These are phyloP conservation scores for Notholithocarpus densiflorus DNA, from an alignment of 306 rosid genomes.

Conservation along the genomic window DNA sequence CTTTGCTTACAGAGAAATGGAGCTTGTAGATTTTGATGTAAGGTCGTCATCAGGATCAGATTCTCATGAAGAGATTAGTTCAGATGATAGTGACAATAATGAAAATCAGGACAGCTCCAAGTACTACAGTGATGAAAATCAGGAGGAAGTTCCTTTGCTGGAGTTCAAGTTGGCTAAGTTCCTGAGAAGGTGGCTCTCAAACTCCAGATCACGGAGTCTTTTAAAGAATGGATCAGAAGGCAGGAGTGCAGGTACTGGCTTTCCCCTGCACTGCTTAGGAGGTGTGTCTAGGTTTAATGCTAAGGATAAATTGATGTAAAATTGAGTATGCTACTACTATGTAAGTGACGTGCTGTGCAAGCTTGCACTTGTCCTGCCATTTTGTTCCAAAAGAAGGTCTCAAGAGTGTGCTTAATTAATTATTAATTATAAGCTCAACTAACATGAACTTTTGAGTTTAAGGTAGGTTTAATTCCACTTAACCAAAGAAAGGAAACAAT, in stretches of 20 bases:
- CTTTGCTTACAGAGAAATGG: background rate
- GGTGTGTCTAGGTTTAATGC: background rate
- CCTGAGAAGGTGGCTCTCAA: conserved; percentile 34
- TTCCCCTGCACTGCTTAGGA: conserved; percentile 7
- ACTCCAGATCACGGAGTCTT: conserved; percentile 21
- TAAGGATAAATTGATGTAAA: background rate
- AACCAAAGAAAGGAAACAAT: no score
- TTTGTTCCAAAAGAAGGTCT: background rate
- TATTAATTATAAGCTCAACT: no score
- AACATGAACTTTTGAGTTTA: no score
- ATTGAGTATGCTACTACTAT: background rate
- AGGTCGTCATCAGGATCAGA: conserved; percentile 26
- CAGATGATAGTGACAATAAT: background rate
- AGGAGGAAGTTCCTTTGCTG: conserved; percentile 14
- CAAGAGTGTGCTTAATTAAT: no score
- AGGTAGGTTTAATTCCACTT: no score
- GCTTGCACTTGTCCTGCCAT: background rate
- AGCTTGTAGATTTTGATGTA: background rate
- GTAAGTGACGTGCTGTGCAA: background rate
- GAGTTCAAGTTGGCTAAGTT: conserved; percentile 25
- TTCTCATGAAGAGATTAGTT: background rate
- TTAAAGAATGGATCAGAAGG: conserved; percentile 22
- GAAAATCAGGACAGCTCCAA: conserved; percentile 10
- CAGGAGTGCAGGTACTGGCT: conserved; percentile 14
- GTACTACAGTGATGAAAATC: background rate